Conservation (phyloP, 192 early-diverging fungal species). For the Coemansia sp. region DNA sequence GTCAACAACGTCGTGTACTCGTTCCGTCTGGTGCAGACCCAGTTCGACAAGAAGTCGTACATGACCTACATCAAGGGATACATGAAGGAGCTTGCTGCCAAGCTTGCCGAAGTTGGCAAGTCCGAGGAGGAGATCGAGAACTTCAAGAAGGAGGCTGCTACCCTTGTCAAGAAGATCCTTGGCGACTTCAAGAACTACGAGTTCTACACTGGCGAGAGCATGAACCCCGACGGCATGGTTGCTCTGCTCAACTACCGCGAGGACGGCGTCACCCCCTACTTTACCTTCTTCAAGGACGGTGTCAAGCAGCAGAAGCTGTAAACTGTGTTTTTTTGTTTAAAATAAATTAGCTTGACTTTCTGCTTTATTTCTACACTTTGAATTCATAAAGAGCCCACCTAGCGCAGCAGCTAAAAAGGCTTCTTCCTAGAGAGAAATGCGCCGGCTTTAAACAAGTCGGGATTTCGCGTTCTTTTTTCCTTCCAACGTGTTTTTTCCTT, state of each 20-base stretch:
- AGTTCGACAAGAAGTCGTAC: slow-evolving; percentile 91
- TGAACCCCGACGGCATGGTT: slow-evolving; percentile 85
- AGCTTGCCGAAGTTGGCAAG: slow-evolving; percentile 55
- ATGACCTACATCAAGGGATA: slow-evolving; percentile 91
- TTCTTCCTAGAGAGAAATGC: too few species aligned
- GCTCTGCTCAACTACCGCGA: slow-evolving; percentile 92
- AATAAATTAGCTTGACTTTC: too few species aligned
- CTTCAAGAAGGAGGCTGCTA: slow-evolving; percentile 64
- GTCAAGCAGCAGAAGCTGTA: slow-evolving; percentile 74
- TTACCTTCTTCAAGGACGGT: slow-evolving; percentile 89
- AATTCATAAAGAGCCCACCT: too few species aligned
- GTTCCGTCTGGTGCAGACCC: slow-evolving; percentile 67
- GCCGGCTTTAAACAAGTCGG: too few species aligned
- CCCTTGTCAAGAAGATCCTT: slow-evolving; percentile 76
- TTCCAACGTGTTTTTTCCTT: not conserved
- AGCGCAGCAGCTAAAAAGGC: too few species aligned
- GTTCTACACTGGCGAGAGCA: slow-evolving; percentile 84
- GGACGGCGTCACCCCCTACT: slow-evolving; percentile 88
- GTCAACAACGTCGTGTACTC: slow-evolving; percentile 89
- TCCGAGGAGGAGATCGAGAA: slow-evolving; percentile 56
- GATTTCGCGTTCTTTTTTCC: not conserved
- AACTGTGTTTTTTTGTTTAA: slow-evolving; percentile 14
- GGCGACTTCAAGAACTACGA: slow-evolving; percentile 83
- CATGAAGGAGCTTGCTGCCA: slow-evolving; percentile 76
- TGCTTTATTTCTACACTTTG: too few species aligned